These are phyloP conservation scores for Diddensiella transvaalensis DNA, from an alignment of 805 yeast genomes.

Conservation along the genomic window DNA sequence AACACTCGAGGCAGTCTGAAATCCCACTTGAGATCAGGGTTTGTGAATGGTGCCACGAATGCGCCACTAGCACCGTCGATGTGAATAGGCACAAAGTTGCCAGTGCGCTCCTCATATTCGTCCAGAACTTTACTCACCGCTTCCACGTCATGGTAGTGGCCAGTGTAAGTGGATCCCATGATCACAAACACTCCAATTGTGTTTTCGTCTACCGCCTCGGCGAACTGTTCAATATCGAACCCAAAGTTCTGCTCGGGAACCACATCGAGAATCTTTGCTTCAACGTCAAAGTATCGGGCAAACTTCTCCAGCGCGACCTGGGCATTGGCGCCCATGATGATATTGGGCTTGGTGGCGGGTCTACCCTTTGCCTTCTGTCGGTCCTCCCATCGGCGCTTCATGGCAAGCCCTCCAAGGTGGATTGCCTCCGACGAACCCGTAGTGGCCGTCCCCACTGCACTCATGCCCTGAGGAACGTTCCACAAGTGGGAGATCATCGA, in stretches of 20 bases:
- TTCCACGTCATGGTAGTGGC: conserved; percentile 79
- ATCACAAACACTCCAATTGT: conserved; percentile 89
- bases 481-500: conserved; percentile 75
- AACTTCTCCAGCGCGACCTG: conserved; percentile 94
- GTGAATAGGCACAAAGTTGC: conserved; percentile 72
- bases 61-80: conserved; percentile 95
- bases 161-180: conserved; percentile 89
- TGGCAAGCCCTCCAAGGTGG: conserved; percentile 88
- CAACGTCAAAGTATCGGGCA: conserved; percentile 91
- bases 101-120: conserved; percentile 62
- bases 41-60: conserved; percentile 78
- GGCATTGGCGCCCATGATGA: conserved; percentile 87
- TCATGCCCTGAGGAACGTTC: conserved; percentile 56
- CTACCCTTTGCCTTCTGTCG: conserved; percentile 57
- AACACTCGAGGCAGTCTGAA: conserved; percentile 72
- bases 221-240: conserved; percentile 58
- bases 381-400: conserved; percentile 87
- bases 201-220: conserved; percentile 75
- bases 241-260: conserved; percentile 56
- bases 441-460: conserved; percentile 81
- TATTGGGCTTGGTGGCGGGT: conserved; percentile 63
- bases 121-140: conserved; percentile 62
- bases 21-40: conserved; percentile 80
- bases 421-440: conserved; percentile 94
- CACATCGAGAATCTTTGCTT: conserved; percentile 70